Percentiles rank a stretch among this genome's conserved stretches.
These are phyloP conservation scores for Posidonia australis DNA, from an alignment of 106 monocot genomes.

Conservation along the genomic window DNA sequence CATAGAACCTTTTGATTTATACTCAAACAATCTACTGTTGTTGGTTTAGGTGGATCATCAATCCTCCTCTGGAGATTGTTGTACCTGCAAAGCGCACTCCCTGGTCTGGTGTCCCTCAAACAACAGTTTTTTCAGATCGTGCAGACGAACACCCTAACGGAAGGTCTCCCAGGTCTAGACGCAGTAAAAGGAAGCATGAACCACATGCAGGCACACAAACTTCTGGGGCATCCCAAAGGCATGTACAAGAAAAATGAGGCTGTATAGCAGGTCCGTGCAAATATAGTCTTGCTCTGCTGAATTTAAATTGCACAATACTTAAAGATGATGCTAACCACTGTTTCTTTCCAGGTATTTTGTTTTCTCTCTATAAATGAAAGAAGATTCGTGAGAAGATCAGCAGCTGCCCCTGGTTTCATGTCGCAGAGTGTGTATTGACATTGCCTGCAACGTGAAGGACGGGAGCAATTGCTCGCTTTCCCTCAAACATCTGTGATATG, in stretches of 20 bases:
- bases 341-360: too few species aligned
- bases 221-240: conserved; percentile 11
- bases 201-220: conserved; percentile 8
- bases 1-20: too few species aligned
- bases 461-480: neutral
- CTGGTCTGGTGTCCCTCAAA: conserved; percentile 51
- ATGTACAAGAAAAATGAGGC: conserved; percentile 9
- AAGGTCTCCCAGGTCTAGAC: conserved; percentile 45
- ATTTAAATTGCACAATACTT: neutral
- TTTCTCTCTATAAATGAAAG: too few species aligned
- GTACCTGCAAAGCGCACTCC: conserved; percentile 69
- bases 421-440: neutral
- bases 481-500: neutral
- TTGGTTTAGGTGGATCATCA: conserved; percentile 72
- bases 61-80: conserved; percentile 55
- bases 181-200: conserved; percentile 43
- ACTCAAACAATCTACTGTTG: conserved; percentile 2
- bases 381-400: neutral
- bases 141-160: conserved; percentile 18
- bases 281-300: neutral
- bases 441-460: neutral
- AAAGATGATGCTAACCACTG: too few species aligned
- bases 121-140: neutral
- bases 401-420: neutral
- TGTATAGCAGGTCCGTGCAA: neutral